Conservation (phyloP, 1,139 yeast species). For the Saccharomycopsis phalli region DNA sequence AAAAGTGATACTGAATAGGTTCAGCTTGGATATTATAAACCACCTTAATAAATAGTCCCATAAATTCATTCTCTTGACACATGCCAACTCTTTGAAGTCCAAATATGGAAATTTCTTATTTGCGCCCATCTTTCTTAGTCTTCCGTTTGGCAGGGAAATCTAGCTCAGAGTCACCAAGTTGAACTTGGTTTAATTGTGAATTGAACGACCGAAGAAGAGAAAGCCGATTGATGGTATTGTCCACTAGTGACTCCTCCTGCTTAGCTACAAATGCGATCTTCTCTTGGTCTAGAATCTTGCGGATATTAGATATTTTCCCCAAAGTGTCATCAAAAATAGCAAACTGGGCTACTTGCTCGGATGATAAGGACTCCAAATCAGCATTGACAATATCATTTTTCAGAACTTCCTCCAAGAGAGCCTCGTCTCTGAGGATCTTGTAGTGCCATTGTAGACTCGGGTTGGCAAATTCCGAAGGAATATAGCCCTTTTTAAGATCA, state of each 20-base stretch:
- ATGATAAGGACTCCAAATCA: slow-evolving; percentile 2
- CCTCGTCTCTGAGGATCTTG: slow-evolving; percentile 53
- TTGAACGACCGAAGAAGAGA: neutral
- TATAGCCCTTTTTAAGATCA: slow-evolving; percentile 38
- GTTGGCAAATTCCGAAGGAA: slow-evolving; percentile 53
- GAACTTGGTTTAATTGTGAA: neutral
- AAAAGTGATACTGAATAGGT: too few species aligned
- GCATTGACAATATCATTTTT: slow-evolving; percentile 26
- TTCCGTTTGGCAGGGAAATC: too few species aligned
- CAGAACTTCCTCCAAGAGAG: slow-evolving; percentile 50
- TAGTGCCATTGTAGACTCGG: slow-evolving; percentile 65
- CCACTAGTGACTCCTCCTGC: too few species aligned
- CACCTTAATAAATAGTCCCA: too few species aligned
- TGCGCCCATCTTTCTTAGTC: too few species aligned
- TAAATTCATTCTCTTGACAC: too few species aligned
- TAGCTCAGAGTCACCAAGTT: too few species aligned
- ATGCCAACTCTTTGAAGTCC: too few species aligned
- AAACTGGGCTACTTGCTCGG: slow-evolving; percentile 19
- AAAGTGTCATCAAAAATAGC: slow-evolving; percentile 28
- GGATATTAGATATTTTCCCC: slow-evolving; percentile 24
- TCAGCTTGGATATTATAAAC: too few species aligned
- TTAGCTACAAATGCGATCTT: slow-evolving; percentile 1
- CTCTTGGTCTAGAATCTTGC: slow-evolving; percentile 17
- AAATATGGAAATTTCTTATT: too few species aligned
- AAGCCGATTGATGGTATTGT: neutral